These are phyloP conservation scores for Drosera spatulata DNA, from an alignment of 179 eudicot species.

Conservation along the genomic window DNA sequence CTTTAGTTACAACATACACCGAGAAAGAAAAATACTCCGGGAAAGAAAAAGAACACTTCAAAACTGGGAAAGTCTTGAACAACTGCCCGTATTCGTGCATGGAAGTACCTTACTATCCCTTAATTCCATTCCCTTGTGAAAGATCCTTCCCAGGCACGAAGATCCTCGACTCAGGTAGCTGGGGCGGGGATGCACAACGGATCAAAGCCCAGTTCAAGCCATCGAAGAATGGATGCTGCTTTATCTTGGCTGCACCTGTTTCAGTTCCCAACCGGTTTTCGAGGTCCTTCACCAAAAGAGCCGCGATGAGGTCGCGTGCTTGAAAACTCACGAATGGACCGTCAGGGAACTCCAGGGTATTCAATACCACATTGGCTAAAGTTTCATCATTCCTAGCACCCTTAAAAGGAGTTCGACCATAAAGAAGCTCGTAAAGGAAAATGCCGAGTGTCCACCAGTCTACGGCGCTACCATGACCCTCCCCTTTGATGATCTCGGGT, in stretches of 20 bases:
- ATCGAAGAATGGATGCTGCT: slow-evolving; percentile 39
- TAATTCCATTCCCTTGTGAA: too few relatives aligned
- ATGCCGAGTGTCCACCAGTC: slow-evolving; percentile 94
- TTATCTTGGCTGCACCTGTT: slow-evolving; percentile 43
- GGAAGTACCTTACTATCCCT: too few relatives aligned
- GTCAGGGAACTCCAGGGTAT: slow-evolving; percentile 63
- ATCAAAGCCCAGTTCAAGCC: slow-evolving; percentile 86
- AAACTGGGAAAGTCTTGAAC: too few relatives aligned
- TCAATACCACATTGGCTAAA: slow-evolving; percentile 61
- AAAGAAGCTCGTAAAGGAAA: slow-evolving; percentile 72
- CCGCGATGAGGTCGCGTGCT: slow-evolving; percentile 32
- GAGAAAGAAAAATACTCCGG: too few relatives aligned
- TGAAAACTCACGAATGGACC: slow-evolving; percentile 52
- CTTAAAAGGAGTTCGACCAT: slow-evolving; percentile 80
- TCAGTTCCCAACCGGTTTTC: slow-evolving; percentile 38
- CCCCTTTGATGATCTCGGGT: slow-evolving; percentile 82
- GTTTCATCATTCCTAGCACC: slow-evolving; percentile 81
- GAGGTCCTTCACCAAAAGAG: slow-evolving; percentile 36
- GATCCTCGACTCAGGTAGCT: slow-evolving; percentile 38
- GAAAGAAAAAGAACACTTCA: too few relatives aligned
- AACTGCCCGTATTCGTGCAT: too few relatives aligned
- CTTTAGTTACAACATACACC: too few relatives aligned
- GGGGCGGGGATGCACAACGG: slow-evolving; percentile 60
- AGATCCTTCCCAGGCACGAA: too few relatives aligned
- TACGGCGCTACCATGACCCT: slow-evolving; percentile 87